Percentiles rank a stretch among this genome's conserved stretches.
phyloP scores from a whole-genome alignment of 2,329 filamentous ascomycete genomes.

The Thyridium curvatum region DNA sequence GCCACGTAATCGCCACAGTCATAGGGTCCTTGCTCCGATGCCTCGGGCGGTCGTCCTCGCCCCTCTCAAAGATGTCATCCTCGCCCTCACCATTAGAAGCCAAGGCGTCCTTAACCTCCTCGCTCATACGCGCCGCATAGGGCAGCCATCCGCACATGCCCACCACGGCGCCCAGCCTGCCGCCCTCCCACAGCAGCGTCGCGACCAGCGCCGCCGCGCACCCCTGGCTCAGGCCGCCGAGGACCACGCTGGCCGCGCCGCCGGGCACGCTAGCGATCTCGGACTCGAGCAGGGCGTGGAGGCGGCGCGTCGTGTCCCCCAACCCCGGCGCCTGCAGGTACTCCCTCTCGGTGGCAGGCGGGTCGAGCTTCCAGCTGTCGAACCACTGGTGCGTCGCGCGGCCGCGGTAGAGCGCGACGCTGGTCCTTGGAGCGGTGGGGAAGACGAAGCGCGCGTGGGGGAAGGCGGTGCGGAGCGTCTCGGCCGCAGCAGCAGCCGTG shows the following conservation, averaged over 20 bases:
- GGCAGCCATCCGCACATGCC: conserved; percentile 42
- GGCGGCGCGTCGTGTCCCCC: conserved; percentile 28
- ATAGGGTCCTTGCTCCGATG: not conserved
- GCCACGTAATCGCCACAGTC: conserved; percentile 1
- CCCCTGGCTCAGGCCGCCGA: conserved; percentile 49
- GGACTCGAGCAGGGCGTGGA: conserved; percentile 25
- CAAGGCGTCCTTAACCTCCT: conserved; percentile 5
- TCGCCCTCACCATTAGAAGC: conserved; percentile 2
- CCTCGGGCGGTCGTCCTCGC: conserved; percentile 6
- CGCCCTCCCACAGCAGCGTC: conserved; percentile 36
- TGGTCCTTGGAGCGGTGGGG: conserved; percentile 35
- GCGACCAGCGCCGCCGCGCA: conserved; percentile 36
- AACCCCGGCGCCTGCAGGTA: conserved; percentile 32
- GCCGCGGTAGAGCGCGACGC: conserved; percentile 31
- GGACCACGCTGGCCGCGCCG: conserved; percentile 30
- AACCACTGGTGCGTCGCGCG: conserved; percentile 38
- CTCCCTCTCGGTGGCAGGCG: conserved; percentile 7
- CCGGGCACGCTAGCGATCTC: conserved; percentile 6
- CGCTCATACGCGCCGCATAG: conserved; percentile 23
- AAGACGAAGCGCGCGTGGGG: conserved; percentile 43
- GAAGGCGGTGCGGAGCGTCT: conserved; percentile 24
- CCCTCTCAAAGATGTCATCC: conserved; percentile 8
- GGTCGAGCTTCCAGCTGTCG: conserved; percentile 29
- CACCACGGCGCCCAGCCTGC: conserved; percentile 28
- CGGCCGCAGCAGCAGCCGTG: too few relatives aligned